A percentile compares a stretch with the other conserved stretches of the same genome.
These are phyloP conservation scores for Stephania yunnanensis DNA, from an alignment of 164 flowering plant genomes.

Conservation along the genomic window DNA sequence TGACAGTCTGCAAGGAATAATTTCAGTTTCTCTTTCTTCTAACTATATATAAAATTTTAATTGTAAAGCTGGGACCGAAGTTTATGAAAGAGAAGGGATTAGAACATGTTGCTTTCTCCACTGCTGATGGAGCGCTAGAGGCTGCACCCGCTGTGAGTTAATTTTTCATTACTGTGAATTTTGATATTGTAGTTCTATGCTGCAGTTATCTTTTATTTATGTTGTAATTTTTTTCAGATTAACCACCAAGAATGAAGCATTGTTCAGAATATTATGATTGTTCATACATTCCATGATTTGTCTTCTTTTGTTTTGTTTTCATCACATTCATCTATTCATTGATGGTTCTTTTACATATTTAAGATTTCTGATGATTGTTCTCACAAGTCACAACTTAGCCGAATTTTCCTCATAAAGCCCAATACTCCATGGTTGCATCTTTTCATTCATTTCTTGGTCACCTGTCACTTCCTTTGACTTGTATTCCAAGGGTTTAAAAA, in stretches of 20 bases:
- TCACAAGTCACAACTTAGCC: too few species aligned
- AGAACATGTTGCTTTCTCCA: constrained; percentile 73
- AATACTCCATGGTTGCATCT: too few species aligned
- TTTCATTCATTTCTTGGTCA: too few species aligned
- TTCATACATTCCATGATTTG: not conserved
- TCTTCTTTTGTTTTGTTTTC: not conserved
- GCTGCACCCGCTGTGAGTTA: constrained; percentile 92
- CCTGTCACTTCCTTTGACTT: not conserved
- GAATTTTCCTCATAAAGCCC: too few species aligned
- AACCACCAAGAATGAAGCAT: not conserved
- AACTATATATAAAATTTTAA: not conserved
- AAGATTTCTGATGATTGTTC: not conserved
- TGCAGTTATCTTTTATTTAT: not conserved
- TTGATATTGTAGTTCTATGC: not conserved
- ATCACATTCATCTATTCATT: not conserved
- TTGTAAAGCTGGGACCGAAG: constrained; percentile 72
- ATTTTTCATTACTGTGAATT: not conserved
- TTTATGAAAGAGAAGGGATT: constrained; percentile 81
- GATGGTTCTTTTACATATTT: not conserved
- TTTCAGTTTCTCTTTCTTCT: not conserved
- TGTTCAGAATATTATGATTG: not conserved
- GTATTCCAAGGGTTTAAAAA: not conserved
- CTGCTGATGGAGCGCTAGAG: constrained; percentile 97
- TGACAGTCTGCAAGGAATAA: constrained; percentile 2
- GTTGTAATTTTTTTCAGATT: constrained; percentile 4